A percentile compares a stretch with the other conserved stretches of the same genome.
Evolutionary conservation across 345 rosid genomes (phyloP).

Genomic region (Acer campestre): DNA sequence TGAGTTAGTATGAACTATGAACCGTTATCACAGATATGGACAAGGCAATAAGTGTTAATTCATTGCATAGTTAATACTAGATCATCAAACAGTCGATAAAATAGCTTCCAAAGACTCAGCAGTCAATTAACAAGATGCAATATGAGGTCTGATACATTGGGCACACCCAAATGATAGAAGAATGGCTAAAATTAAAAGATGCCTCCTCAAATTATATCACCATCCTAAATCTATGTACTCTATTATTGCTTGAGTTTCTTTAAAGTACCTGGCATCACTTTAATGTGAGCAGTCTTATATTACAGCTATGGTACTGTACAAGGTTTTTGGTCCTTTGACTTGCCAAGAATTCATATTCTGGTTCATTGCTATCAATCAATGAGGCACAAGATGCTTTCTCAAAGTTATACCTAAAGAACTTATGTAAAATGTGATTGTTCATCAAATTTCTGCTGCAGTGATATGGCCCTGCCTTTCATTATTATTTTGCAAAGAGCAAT

Average conservation of each 20-base stretch:
- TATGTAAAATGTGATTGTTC: not conserved
- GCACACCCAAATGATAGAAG: not conserved
- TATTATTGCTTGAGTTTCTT: not conserved
- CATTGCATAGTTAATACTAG: not conserved
- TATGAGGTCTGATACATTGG: not conserved
- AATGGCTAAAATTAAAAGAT: not conserved
- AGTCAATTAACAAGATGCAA: not conserved
- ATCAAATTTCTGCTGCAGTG: not conserved
- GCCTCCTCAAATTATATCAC: not conserved
- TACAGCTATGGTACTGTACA: not conserved
- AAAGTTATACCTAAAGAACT: not conserved
- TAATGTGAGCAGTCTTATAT: not conserved
- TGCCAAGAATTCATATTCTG: not conserved
- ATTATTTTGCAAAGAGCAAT: not conserved
- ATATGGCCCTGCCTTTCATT: not conserved
- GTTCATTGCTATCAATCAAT: not conserved
- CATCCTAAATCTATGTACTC: not conserved
- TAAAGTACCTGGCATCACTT: not conserved
- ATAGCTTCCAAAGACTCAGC: not conserved
- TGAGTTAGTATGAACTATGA: not conserved
- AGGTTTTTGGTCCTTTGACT: not conserved
- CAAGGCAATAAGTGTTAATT: not conserved
- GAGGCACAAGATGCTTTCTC: conserved; percentile 7
- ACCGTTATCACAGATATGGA: not conserved
- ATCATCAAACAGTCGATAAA: not conserved